Base-by-base conservation (phyloP, 257 asterid species). In the Salvia rosmarinus region DNA sequence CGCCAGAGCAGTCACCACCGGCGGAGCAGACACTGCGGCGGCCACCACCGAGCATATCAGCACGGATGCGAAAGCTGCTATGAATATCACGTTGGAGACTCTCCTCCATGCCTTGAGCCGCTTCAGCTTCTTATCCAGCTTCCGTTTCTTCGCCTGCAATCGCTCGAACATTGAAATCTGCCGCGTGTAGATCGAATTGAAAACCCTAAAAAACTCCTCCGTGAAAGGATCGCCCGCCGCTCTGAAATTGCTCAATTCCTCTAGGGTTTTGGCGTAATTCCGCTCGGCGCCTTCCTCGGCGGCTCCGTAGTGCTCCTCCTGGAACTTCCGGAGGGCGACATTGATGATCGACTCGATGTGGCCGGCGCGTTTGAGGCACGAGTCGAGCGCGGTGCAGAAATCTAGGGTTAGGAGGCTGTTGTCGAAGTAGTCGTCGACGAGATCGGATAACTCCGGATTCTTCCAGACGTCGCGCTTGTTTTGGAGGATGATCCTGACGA, bases 1-100 rank as follows among this genome's bases (percentile, higher is more conserved):
- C 8, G 95, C 95, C 74, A 91, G 67, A 0, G 96, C 95, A 0
- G 96, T 78, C 80, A 87, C 87, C 51, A 91, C 88, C 1, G 96
- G 91, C 0, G 97, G 95, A 0, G 97, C 97, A 1, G 91, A 73
- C 69, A 91, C 39, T 1, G 97, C 97, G 0, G 97, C 97, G 3
- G 96, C 97, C 79, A 91, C 96, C 47, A 91, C 96, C 2, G 97
- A 87, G 74, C 89, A 89, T 35, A 91, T 82, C 76, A 89, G 51
- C 32, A 89, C 95, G 0, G 95, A 82, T 3, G 91, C 87, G 42
- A 91, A 89, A 6, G 95, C 83, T 1, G 80, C 84, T 2, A 85
- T 86, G 67, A 91, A 89, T 49, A 92, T 94, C 43, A 80, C 88
- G 66, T 89, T 91, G 0, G 90, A 86, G 0, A 91, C 85, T 72